phyloP scores from a whole-genome alignment of 192 early-diverging fungal species.

The Umbelopsis vinacea region DNA sequence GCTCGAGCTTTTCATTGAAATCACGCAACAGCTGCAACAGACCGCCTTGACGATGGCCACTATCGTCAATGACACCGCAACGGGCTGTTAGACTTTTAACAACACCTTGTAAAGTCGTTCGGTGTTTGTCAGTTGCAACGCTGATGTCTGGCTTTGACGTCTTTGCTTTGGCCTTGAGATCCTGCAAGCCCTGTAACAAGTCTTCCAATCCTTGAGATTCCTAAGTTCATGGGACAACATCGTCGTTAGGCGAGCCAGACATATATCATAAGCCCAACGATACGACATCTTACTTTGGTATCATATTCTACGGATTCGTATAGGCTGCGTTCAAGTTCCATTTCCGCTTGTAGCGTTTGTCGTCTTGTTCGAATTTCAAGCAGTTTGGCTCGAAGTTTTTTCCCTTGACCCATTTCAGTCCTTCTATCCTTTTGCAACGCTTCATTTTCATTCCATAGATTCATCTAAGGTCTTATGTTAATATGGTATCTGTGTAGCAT shows the following conservation, averaged over 20 bases:
- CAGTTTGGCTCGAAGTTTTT: not conserved
- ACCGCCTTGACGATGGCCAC: conserved; percentile 8
- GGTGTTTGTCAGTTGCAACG: not conserved
- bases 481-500: too few relatives aligned
- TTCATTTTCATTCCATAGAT: conserved; percentile 17
- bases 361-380: conserved; percentile 10
- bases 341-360: not conserved
- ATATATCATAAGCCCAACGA: not conserved
- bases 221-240: not conserved
- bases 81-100: not conserved
- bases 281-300: not conserved
- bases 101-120: not conserved
- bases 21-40: conserved; percentile 6
- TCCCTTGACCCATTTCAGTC: not conserved
- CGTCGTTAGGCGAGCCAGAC: not conserved
- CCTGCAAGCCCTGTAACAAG: not conserved
- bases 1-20: conserved; percentile 8
- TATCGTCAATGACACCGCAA: not conserved
- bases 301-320: not conserved
- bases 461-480: not conserved
- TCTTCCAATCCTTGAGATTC: not conserved
- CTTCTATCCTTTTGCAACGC: not conserved
- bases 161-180: not conserved
- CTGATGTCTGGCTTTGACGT: not conserved
- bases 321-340: not conserved